Percentiles rank a stretch among this genome's conserved stretches.
These are phyloP conservation scores for Claviceps capensis DNA, from an alignment of 2,329 filamentous ascomycete species.

Conservation along the genomic window DNA sequence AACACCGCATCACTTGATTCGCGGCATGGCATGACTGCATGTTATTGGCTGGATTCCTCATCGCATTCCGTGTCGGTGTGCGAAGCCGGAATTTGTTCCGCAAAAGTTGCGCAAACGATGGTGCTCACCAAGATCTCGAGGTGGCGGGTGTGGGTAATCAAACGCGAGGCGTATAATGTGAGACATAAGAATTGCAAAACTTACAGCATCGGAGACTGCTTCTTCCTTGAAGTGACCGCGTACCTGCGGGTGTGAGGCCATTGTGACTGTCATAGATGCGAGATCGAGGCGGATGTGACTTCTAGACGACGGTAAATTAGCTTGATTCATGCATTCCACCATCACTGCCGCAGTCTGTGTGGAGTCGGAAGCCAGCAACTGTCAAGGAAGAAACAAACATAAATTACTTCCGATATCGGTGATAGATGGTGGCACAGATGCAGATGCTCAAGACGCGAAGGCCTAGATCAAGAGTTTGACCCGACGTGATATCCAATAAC, in stretches of 20 bases:
- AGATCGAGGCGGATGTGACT: background rate
- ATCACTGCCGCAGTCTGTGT: background rate
- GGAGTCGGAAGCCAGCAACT: background rate
- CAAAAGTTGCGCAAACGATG: background rate
- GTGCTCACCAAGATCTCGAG: background rate
- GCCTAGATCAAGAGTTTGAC: too few relatives aligned
- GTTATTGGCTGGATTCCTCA: background rate
- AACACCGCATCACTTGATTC: constrained; percentile 3
- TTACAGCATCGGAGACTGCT: constrained; percentile 7
- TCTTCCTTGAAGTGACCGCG: constrained; percentile 11
- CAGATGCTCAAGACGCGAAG: too few relatives aligned
- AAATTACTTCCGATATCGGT: too few relatives aligned
- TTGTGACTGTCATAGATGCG: constrained; percentile 9
- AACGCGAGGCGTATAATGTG: background rate
- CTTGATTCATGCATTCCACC: background rate
- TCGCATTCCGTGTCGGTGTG: background rate
- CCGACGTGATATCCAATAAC: too few relatives aligned
- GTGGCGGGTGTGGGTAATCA: constrained; percentile 2
- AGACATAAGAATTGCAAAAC: constrained; percentile 4
- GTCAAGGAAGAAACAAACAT: too few relatives aligned
- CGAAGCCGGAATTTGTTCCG: background rate
- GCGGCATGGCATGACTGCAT: background rate
- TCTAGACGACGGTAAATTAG: background rate
- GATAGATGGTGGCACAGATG: too few relatives aligned
- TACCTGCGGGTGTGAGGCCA: constrained; percentile 10